Base-by-base conservation (phyloP, 805 yeast genomes). In the Sungouiella thailandica region DNA sequence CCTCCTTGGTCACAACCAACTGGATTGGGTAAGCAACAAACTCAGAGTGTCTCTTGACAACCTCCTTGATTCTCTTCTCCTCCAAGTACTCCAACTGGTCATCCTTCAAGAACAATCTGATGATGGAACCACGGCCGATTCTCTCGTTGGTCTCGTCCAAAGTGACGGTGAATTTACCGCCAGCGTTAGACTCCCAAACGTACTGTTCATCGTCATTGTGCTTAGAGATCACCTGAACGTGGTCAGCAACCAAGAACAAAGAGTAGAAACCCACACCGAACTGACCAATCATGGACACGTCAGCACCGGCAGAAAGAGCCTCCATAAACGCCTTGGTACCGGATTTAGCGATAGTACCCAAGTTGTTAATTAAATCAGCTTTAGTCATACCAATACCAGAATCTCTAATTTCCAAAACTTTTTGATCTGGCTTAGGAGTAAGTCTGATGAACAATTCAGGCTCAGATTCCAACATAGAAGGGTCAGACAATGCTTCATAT, bases 201-300 rank as follows among this genome's bases (percentile, higher is more conserved):
- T 93, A 93, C 76, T 93, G 99, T 67, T 93, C 97, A 65, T 93
- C 99, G 58, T 93, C 99, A 63, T 93, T 93, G 79, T 88, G 83
- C 78, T 93, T 93, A 43, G 98, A 86, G 64, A 93, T 86, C 55
- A 93, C 99, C 74, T 93, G 96, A 47, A 93, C 98, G 55, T 79
- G 86, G 74, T 93, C 99, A 56, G 98, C 97, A 62, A 93, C 98
- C 74, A 93, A 79, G 85, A 93, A 93, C 52, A 90, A 76, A 36
- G 99, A 93, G 83, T 93, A 93, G 90, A 93, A 93, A 81, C 99
- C 99, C 55, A 93, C 98, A 88, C 99, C 99, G 76, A 93, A 93
- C 75, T 93, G 98, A 79, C 99, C 99, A 73, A 93, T 93, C 98
- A 93, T 93, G 47, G 97, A 89, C 45, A 93, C 97, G 68, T 93